phyloP scores from a whole-genome alignment of 495 filamentous ascomycete genomes.

The Delitschia confertaspora region DNA sequence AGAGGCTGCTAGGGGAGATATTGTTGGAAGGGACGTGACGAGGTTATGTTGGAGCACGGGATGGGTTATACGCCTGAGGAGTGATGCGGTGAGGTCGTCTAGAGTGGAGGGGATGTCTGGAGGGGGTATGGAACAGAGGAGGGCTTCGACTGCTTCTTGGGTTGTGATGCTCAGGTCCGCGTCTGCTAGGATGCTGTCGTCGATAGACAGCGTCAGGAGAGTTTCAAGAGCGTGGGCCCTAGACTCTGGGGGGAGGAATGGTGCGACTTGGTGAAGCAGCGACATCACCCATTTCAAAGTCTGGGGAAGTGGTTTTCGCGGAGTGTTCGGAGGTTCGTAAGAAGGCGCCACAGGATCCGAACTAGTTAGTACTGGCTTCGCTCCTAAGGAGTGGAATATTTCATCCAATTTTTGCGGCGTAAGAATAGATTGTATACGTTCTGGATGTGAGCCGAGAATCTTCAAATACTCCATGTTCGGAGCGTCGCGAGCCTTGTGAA shows the following conservation, averaged over 20 bases:
- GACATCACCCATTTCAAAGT: conserved; percentile 11
- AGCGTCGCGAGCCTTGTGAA: conserved; percentile 38
- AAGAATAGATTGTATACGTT: not conserved
- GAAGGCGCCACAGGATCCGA: conserved; percentile 1
- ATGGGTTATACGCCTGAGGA: conserved; percentile 12
- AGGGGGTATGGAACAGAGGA: conserved; percentile 8
- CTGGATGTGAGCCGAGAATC: conserved; percentile 38
- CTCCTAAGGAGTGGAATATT: conserved; percentile 5
- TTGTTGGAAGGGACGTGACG: conserved; percentile 13
- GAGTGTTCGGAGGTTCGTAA: not conserved
- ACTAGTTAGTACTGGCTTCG: not conserved
- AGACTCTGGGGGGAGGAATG: not conserved
- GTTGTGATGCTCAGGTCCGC: not conserved
- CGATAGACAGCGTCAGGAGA: conserved; percentile 13
- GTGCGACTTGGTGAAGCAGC: conserved; percentile 7
- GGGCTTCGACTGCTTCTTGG: conserved; percentile 17
- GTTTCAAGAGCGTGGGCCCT: conserved; percentile 8
- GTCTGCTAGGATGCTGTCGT: conserved; percentile 20
- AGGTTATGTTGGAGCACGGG: conserved; percentile 20
- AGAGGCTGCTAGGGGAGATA: conserved; percentile 45
- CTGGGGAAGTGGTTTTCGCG: conserved; percentile 6
- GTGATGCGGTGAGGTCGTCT: conserved; percentile 5
- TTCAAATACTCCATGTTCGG: conserved; percentile 58
- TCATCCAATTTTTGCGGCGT: not conserved
- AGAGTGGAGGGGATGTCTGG: not conserved